Evolutionary conservation across 441 rosid genomes (phyloP), one percentile per base, ranked within the genome.

Genomic region (Gossypium schwendimanii): DNA sequence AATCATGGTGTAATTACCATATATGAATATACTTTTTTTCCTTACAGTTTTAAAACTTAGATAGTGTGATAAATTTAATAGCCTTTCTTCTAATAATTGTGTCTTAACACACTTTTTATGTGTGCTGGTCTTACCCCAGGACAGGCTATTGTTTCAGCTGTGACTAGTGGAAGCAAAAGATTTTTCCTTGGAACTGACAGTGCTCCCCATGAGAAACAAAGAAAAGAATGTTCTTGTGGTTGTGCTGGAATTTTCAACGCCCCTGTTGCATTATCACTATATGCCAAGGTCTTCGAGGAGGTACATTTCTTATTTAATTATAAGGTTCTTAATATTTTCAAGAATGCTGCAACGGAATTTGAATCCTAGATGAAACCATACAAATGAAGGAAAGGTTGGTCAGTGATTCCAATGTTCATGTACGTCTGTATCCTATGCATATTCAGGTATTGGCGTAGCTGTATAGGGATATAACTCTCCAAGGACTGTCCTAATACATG

Each of bases 171-270:
- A 75, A 92, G 87, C 74, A 88, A 83, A 79, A 88, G 73, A 69
- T 89, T 89, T 79, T 92, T 94, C 89, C 90, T 94, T 36, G 98
- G 99, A 75, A 92, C 99, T 73, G 98, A 94, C 80, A 92, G 98
- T 86, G 98, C 98, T 79, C 97, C 98, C 60, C 99, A 94, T 77
- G 97, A 91, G 77, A 83, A 80, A 76, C 79, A 1, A 73, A 87
- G 82, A 76, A 94, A 94, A 75, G 96, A 92, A 80, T 74, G 94
- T 74, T 45, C 96, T 1, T 92, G 94, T 36, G 96, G 98, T 54
- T 94, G 97, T 80, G 96, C 96, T 76, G 96, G 98, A 67, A 89
- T 94, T 72, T 92, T 85, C 81, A 95, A 79, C 73, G 94, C 99
- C 62, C 95, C 98, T 0, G 77, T 87, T 72, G 96, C 99, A 11